Conservation (phyloP, 805 yeast species). For the Brettanomyces sp. region DNA sequence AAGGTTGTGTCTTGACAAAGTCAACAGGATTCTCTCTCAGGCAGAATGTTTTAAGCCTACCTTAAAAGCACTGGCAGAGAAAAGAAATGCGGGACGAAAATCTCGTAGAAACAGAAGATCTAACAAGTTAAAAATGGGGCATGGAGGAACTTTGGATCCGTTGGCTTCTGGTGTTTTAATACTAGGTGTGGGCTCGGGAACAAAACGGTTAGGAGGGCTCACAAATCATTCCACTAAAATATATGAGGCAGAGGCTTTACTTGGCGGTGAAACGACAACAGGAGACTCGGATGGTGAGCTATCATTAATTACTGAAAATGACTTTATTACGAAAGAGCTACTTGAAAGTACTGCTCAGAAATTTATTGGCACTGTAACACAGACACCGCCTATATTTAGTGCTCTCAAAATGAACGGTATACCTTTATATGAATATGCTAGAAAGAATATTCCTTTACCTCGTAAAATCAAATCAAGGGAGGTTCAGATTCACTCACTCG, state of each 20-base stretch:
- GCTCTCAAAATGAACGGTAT: slow-evolving; percentile 93
- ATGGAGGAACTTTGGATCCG: slow-evolving; percentile 97
- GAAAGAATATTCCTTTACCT: slow-evolving; percentile 80
- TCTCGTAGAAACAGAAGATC: slow-evolving; percentile 42
- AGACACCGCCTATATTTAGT: slow-evolving; percentile 91
- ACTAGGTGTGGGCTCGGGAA: slow-evolving; percentile 87
- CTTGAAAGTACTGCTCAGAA: slow-evolving; percentile 43
- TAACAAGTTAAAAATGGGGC: slow-evolving; percentile 65
- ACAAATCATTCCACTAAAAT: slow-evolving; percentile 67
- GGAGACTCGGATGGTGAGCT: slow-evolving; percentile 90
- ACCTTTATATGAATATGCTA: slow-evolving; percentile 88
- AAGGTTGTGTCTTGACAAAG: slow-evolving; percentile 54
- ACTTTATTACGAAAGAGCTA: slow-evolving; percentile 46
- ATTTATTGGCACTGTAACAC: slow-evolving; percentile 74
- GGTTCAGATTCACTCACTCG: slow-evolving; percentile 49
- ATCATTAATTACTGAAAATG: slow-evolving; percentile 44
- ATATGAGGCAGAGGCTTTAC: slow-evolving; percentile 74
- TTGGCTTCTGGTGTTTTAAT: slow-evolving; percentile 91
- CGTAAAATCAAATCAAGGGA: slow-evolving; percentile 69
- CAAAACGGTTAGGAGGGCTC: slow-evolving; percentile 68
- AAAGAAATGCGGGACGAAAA: slow-evolving; percentile 35
- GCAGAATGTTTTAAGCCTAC: slow-evolving; percentile 50
- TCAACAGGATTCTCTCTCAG: slow-evolving; percentile 54
- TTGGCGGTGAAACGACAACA: slow-evolving; percentile 88
- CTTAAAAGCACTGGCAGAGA: slow-evolving; percentile 39